Evolutionary conservation across 805 yeast genomes (phyloP).

Genomic region (Candida sphagnicola): DNA sequence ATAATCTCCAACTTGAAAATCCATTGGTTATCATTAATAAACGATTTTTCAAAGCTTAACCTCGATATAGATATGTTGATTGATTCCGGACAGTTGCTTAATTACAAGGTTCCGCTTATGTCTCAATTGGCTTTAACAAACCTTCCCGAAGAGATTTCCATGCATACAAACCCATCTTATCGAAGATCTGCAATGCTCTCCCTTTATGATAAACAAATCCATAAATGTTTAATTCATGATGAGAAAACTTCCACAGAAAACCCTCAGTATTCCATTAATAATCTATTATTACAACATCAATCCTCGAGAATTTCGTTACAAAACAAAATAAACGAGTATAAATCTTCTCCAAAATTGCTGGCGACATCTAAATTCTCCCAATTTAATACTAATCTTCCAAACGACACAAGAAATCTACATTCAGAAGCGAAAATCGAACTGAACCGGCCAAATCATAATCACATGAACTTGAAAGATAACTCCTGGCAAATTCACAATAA

Average conservation of each 20-base stretch:
- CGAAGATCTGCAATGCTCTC: slow-evolving; percentile 44
- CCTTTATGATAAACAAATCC: slow-evolving; percentile 33
- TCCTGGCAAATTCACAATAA: slow-evolving; percentile 2
- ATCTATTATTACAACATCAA: slow-evolving; percentile 34
- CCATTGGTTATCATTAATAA: slow-evolving; percentile 34
- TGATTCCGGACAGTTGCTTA: slow-evolving; percentile 4
- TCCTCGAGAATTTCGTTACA: slow-evolving; percentile 32
- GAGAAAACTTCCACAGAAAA: slow-evolving; percentile 21
- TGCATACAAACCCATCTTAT: slow-evolving; percentile 42
- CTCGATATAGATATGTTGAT: slow-evolving; percentile 18
- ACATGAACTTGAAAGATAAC: slow-evolving; percentile 33
- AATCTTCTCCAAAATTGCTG: slow-evolving; percentile 5
- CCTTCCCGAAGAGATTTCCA: slow-evolving; percentile 21
- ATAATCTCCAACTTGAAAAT: slow-evolving; percentile 36
- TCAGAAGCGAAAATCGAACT: slow-evolving; percentile 8
- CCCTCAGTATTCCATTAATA: slow-evolving; percentile 36
- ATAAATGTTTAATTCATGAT: slow-evolving; percentile 28
- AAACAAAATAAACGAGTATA: slow-evolving; percentile 22
- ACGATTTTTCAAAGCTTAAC: slow-evolving; percentile 28
- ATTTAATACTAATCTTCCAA: slow-evolving; percentile 4
- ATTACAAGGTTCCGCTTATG: slow-evolving; percentile 22
- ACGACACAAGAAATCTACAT: background rate
- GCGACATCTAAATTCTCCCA: background rate
- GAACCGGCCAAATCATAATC: slow-evolving; percentile 22
- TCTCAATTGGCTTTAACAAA: slow-evolving; percentile 26